Conservation (phyloP, 768 basidiomycete genomes). For the Gymnopilus junonius region DNA sequence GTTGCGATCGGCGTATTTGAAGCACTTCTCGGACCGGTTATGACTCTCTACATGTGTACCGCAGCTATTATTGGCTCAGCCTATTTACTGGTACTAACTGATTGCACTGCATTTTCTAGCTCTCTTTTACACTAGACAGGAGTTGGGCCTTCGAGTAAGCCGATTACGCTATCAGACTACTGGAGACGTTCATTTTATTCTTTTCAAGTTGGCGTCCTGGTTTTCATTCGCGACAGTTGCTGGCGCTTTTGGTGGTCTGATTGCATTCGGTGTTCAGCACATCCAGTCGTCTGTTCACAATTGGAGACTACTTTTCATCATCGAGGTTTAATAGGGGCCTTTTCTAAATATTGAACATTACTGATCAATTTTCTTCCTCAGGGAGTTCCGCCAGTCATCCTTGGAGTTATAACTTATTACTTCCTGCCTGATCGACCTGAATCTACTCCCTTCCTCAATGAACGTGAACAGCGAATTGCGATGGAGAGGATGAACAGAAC, state of each 20-base stretch:
- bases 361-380: constrained; percentile 22
- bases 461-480: constrained; percentile 60
- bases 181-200: neutral
- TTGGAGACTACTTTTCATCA: constrained; percentile 73
- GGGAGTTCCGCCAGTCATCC: constrained; percentile 72
- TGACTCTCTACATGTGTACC: constrained; percentile 78
- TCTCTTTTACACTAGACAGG: constrained; percentile 75
- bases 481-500: constrained; percentile 70
- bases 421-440: constrained; percentile 76
- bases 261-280: constrained; percentile 81
- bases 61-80: neutral
- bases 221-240: constrained; percentile 86
- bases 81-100: neutral
- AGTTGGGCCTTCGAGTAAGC: constrained; percentile 69
- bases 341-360: neutral
- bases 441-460: constrained; percentile 60
- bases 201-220: constrained; percentile 68
- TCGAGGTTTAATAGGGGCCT: constrained; percentile 53
- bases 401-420: constrained; percentile 59
- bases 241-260: constrained; percentile 86
- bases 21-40: constrained; percentile 76
- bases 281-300: constrained; percentile 49
- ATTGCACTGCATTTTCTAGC: constrained; percentile 41
- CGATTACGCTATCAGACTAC: neutral
- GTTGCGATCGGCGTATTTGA: constrained; percentile 76